A percentile compares a stretch with the other conserved stretches of the same genome.
Evolutionary conservation across 164 flowering plant species (phyloP).

Genomic region (Cinnamomum chago): DNA sequence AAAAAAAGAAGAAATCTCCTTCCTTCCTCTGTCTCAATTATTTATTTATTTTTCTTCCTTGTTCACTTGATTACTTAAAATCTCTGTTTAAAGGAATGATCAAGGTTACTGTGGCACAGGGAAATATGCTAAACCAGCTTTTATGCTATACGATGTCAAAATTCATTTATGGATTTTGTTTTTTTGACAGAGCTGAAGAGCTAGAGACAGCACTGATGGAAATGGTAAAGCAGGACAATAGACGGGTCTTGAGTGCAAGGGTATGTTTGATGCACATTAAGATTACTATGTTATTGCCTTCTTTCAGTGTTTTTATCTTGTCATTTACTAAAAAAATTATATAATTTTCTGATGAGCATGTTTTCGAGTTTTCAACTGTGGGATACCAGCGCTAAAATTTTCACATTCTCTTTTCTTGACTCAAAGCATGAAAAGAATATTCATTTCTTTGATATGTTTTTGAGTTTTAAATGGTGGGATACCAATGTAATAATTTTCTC

Average conservation of each 20-base stretch:
- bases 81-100: neutral
- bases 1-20: no score
- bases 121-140: neutral
- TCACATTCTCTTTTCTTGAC: neutral
- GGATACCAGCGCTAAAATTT: no score
- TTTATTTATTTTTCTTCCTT: no score
- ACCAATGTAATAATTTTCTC: neutral
- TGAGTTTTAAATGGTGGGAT: no score
- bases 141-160: neutral
- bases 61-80: no score
- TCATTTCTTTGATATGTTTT: no score
- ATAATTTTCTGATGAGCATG: neutral
- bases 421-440: neutral
- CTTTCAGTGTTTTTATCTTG: neutral
- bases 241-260: conserved; percentile 74
- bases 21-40: no score
- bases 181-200: conserved; percentile 75
- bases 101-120: neutral
- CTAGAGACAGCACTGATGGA: conserved; percentile 91
- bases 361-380: no score
- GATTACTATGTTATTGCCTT: neutral
- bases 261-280: conserved; percentile 31
- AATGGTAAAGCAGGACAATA: conserved; percentile 82
- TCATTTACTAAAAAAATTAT: neutral
- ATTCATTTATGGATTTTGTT: neutral